Conservation (phyloP, 192 early-diverging fungal genomes). For the Powellomyces hirtus region DNA sequence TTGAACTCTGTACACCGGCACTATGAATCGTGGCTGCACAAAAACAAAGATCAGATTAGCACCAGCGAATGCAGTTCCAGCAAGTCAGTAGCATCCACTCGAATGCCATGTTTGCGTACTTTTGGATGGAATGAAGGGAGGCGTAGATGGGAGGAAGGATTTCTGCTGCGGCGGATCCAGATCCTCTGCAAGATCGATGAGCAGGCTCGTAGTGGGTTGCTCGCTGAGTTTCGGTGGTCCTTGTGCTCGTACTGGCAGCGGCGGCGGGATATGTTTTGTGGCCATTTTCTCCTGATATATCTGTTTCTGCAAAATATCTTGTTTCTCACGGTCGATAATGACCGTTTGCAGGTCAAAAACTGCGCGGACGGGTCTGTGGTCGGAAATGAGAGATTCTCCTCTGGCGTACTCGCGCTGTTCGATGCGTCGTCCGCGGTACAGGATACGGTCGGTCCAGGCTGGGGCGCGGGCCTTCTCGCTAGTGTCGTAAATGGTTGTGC, state of each 20-base stretch:
- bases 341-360: conserved; percentile 28
- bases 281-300: conserved; percentile 23
- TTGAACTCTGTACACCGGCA: neutral
- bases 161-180: conserved; percentile 14
- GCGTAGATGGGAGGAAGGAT: neutral
- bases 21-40: neutral
- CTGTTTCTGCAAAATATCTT: conserved; percentile 21
- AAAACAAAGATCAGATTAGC: neutral
- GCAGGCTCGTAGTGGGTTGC: conserved; percentile 16
- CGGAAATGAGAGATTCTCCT: conserved; percentile 69
- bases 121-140: neutral
- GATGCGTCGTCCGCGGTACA: conserved; percentile 47
- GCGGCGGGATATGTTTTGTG: conserved; percentile 11
- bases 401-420: conserved; percentile 37
- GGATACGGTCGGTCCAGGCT: conserved; percentile 56
- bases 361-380: conserved; percentile 65
- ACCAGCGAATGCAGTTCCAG: neutral
- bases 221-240: conserved; percentile 7
- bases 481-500: conserved; percentile 67
- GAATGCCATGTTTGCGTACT: neutral
- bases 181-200: conserved; percentile 33
- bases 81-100: neutral
- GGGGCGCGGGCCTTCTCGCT: conserved; percentile 66
- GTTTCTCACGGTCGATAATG: conserved; percentile 24
- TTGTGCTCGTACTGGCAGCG: conserved; percentile 18